Evolutionary conservation across 2,329 filamentous ascomycete genomes (phyloP), one percentile per base, ranked within the genome.

Genomic region (Nakataea oryzae): DNA sequence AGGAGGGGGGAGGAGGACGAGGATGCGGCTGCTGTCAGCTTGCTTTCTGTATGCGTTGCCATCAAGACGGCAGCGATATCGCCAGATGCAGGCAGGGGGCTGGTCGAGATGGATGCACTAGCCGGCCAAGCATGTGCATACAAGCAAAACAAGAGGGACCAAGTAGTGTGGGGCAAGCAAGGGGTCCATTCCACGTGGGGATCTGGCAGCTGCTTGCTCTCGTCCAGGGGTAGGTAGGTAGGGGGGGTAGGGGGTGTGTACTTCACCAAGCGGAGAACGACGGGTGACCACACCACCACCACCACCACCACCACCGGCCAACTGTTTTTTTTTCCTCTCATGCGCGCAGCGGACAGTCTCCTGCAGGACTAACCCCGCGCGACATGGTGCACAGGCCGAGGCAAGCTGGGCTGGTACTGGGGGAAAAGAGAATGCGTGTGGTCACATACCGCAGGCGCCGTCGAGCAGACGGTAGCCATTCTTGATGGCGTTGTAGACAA

Each of bases 401-500:
- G 13, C 21, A 21, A n/a, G 5, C n/a, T 26, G 50, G 58, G 29
- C 24, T 9, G 8, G 32, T 14, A 41, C 3, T 14, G 13, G n/a
- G 24, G 21, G 57, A 21, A 12, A 4, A n/a, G 11, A 27, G 8
- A 8, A 29, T 34, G 21, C 9, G 24, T 34, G 7, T 21, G 54
- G 9, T 3, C n/a, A 78, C 81, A 72, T 76, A 84, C 82, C 82
- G 69, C 79, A 83, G 62, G 83, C 83, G 67, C 83, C 83, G 67
- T 86, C 83, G 61, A 86, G 78, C 54, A 86, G 75, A 68, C 83
- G 79, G 74, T 86, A 86, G 54, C 83, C 83, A 60, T 76, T 75
- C 77, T 86, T 86, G 77, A 86, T 85, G 71, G 84, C 85, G 65
- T 92, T 87, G 81, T 93, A 93, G 68, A 93, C 86, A 64, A 84